A percentile compares a stretch with the other conserved stretches of the same genome.
These are phyloP conservation scores for Venturia effusa DNA, from an alignment of 2,329 filamentous ascomycete species.

Conservation along the genomic window DNA sequence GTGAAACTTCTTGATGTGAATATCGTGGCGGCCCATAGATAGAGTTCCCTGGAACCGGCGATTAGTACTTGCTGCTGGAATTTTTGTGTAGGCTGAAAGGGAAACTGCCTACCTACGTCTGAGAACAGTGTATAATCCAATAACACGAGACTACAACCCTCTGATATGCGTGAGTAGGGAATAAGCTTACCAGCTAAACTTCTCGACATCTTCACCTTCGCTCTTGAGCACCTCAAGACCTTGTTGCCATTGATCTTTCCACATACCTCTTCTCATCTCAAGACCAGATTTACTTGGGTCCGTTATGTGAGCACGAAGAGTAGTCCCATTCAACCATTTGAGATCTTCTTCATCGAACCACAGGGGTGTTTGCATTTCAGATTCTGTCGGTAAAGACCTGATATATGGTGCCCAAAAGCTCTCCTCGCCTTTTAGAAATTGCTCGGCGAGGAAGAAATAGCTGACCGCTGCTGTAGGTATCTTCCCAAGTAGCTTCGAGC, in stretches of 20 bases:
- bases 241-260: slow-evolving; percentile 25
- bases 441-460: slow-evolving; percentile 26
- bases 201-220: slow-evolving; percentile 20
- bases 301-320: slow-evolving; percentile 15
- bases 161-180: neutral
- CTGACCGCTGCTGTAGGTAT: slow-evolving; percentile 20
- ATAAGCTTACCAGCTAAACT: slow-evolving; percentile 31
- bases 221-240: slow-evolving; percentile 22
- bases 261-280: slow-evolving; percentile 21
- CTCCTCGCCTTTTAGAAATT: slow-evolving; percentile 17
- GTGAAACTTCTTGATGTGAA: slow-evolving; percentile 42
- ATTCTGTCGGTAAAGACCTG: slow-evolving; percentile 21
- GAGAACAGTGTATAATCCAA: neutral
- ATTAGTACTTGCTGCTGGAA: neutral
- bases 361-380: slow-evolving; percentile 25
- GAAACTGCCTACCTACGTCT: neutral
- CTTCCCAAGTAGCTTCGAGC: slow-evolving; percentile 1
- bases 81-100: neutral
- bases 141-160: neutral
- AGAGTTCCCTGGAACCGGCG: slow-evolving; percentile 31
- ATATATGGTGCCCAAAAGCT: slow-evolving; percentile 28
- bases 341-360: slow-evolving; percentile 26
- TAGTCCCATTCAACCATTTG: slow-evolving; percentile 25
- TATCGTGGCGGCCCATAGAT: slow-evolving; percentile 40
- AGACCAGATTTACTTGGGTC: slow-evolving; percentile 8